Percentiles rank a stretch among this genome's conserved stretches.
Conservation (phyloP, 257 asterid genomes). For the Nicotiana otophora region DNA sequence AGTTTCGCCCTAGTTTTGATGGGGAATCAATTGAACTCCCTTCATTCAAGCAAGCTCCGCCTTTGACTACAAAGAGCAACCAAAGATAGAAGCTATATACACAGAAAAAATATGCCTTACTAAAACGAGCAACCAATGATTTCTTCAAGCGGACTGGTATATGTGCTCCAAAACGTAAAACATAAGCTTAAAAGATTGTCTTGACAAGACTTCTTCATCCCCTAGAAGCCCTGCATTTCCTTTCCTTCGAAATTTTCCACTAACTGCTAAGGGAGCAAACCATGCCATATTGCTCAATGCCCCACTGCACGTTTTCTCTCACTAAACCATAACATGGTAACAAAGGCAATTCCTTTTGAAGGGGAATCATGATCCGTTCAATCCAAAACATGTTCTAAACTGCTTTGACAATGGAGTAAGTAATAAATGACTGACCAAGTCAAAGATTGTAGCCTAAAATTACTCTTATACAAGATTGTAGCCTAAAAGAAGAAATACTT, state of each 20-base stretch:
- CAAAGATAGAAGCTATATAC: background rate
- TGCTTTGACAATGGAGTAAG: background rate
- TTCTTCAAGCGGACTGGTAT: background rate
- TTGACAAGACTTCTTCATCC: background rate
- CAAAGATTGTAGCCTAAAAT: background rate
- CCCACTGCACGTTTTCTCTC: background rate
- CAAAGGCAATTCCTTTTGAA: background rate
- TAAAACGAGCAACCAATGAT: background rate
- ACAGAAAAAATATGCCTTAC: background rate
- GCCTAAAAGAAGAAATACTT: no score
- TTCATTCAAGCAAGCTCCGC: no score
- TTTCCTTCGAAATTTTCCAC: background rate
- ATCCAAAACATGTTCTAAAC: background rate
- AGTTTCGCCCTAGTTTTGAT: no score
- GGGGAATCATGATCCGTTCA: background rate
- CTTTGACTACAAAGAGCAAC: background rate
- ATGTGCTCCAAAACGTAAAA: background rate
- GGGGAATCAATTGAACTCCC: no score
- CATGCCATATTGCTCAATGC: background rate
- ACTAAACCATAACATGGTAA: background rate
- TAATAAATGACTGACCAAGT: background rate
- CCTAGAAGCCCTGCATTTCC: background rate
- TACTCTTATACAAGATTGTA: background rate
- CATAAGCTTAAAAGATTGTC: background rate
- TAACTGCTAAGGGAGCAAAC: background rate